Percentiles rank a stretch among this genome's conserved stretches.
phyloP scores from a whole-genome alignment of 768 basidiomycete genomes.

The Termitomyces sp. region DNA sequence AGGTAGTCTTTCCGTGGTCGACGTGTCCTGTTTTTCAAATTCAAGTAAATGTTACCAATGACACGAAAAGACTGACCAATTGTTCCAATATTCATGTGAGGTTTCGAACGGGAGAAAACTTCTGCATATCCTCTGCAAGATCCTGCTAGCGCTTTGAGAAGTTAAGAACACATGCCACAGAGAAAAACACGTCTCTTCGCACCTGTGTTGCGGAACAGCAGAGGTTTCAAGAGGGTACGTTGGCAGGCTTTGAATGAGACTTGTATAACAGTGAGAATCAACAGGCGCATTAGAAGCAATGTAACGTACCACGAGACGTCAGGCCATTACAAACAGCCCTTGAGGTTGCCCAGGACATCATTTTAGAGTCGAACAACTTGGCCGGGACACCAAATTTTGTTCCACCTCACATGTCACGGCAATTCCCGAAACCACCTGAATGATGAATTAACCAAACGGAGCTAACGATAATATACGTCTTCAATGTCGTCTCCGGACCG shows the following conservation, averaged over 20 bases:
- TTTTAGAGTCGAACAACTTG: constrained; percentile 21
- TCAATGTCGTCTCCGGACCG: constrained; percentile 42
- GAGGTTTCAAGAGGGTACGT: constrained; percentile 23
- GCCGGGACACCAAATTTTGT: constrained; percentile 13
- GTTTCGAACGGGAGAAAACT: constrained; percentile 67
- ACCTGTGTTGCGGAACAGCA: constrained; percentile 21
- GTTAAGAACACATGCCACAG: background rate
- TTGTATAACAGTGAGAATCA: constrained; percentile 5
- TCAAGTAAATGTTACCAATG: background rate
- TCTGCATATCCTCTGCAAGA: constrained; percentile 74
- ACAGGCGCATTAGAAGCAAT: background rate
- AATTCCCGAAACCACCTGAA: constrained; percentile 17
- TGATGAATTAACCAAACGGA: constrained; percentile 9
- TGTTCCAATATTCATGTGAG: constrained; percentile 94
- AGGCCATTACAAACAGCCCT: constrained; percentile 44
- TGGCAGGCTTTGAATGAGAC: constrained; percentile 29
- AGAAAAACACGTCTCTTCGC: constrained; percentile 15
- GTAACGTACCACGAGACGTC: constrained; percentile 35
- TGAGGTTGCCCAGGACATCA: constrained; percentile 49
- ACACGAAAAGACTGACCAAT: constrained; percentile 33
- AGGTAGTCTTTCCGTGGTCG: constrained; percentile 97
- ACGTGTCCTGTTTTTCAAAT: constrained; percentile 62
- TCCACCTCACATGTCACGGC: constrained; percentile 10
- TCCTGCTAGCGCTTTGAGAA: constrained; percentile 24
- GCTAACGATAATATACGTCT: constrained; percentile 7